A percentile compares a stretch with the other conserved stretches of the same genome.
phyloP scores from a whole-genome alignment of 139 green algal genomes.

The Deuterostichococcus epilithicus region DNA sequence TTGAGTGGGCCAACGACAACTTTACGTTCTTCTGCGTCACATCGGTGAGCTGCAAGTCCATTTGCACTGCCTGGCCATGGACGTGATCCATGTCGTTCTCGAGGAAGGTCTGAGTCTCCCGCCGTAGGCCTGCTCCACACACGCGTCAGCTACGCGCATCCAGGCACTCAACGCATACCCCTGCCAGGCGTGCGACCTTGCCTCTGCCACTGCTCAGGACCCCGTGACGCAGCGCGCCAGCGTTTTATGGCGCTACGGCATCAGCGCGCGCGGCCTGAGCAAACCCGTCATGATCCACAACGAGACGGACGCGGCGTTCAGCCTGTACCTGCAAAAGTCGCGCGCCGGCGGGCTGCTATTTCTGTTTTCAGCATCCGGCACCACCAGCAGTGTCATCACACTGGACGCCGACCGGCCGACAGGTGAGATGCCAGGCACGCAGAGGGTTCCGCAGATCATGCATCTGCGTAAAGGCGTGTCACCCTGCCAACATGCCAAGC shows the following conservation, averaged over 20 bases:
- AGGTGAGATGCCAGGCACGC: too few species aligned
- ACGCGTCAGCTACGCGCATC: too few species aligned
- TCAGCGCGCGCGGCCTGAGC: not conserved
- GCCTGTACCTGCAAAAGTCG: not conserved
- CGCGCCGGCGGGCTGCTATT: not conserved
- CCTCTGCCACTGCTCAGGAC: too few species aligned
- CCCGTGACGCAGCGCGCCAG: slow-evolving; percentile 3
- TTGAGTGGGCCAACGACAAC: slow-evolving; percentile 69
- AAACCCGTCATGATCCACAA: slow-evolving; percentile 7
- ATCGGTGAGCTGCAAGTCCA: slow-evolving; percentile 3
- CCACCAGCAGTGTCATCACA: not conserved
- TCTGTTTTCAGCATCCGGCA: not conserved
- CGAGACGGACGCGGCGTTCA: not conserved
- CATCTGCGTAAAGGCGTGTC: too few species aligned
- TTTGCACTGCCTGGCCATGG: not conserved
- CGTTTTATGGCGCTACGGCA: not conserved
- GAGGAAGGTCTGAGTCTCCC: too few species aligned
- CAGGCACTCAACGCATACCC: too few species aligned
- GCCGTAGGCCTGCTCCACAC: not conserved
- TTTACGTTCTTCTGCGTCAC: slow-evolving; percentile 38
- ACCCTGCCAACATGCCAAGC: too few species aligned
- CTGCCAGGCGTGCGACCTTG: too few species aligned
- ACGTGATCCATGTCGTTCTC: too few species aligned
- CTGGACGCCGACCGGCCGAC: not conserved
- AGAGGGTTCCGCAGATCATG: too few species aligned